Evolutionary conservation across 768 basidiomycete species (phyloP).

Genomic region (Butyriboletus loyo): DNA sequence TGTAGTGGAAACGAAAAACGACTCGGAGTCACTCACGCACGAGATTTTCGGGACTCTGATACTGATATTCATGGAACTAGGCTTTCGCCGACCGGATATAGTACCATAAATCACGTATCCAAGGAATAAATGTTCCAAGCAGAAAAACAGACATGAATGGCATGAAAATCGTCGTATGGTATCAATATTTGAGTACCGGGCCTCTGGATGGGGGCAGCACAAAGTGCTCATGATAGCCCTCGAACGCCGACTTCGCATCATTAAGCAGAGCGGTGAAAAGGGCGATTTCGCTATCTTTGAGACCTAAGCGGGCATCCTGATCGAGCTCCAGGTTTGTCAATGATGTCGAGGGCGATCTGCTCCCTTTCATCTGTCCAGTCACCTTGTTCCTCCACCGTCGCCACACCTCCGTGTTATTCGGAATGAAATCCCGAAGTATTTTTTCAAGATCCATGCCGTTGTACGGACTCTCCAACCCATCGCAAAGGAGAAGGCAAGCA

Average conservation of each 20-base stretch:
- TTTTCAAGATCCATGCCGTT: slow-evolving; percentile 5
- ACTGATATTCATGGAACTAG: not conserved
- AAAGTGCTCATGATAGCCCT: slow-evolving; percentile 13
- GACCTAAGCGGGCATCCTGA: slow-evolving; percentile 4
- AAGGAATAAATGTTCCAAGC: not conserved
- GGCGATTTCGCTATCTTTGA: slow-evolving; percentile 6
- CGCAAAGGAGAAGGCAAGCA: slow-evolving; percentile 22
- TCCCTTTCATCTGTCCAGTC: slow-evolving; percentile 14
- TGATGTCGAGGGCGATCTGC: not conserved
- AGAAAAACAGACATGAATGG: not conserved
- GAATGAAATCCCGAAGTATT: slow-evolving; percentile 21
- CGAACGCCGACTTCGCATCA: slow-evolving; percentile 20
- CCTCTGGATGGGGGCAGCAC: not conserved
- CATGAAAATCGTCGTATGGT: not conserved
- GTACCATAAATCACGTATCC: not conserved
- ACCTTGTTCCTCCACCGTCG: slow-evolving; percentile 25
- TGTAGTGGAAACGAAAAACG: too few species aligned
- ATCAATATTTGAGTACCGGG: not conserved
- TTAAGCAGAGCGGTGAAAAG: slow-evolving; percentile 17
- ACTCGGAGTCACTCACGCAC: too few species aligned
- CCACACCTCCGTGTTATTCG: slow-evolving; percentile 26
- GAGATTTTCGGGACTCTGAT: too few species aligned
- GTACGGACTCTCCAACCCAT: slow-evolving; percentile 21
- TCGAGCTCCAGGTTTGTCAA: slow-evolving; percentile 1
- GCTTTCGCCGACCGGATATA: too few species aligned